Conservation (phyloP, 257 asterid genomes). For the Thymus quinquecostatus region DNA sequence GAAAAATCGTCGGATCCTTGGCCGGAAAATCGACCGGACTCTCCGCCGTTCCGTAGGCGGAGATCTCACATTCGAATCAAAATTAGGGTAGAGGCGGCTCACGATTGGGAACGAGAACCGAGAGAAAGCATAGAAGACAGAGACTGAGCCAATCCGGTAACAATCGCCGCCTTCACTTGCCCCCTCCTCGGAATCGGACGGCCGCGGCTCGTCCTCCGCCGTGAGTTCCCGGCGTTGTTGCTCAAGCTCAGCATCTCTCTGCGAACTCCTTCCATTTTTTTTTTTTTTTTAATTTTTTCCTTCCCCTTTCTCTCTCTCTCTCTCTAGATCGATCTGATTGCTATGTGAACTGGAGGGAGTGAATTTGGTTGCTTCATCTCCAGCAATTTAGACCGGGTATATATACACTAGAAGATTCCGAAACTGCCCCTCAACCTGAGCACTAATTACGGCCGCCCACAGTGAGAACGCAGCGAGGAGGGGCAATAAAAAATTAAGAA, state of each 20-base stretch:
- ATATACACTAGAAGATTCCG: background rate
- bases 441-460: background rate
- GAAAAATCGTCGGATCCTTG: no score
- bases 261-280: conserved; percentile 50
- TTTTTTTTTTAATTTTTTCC: no score
- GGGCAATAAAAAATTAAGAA: background rate
- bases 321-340: background rate
- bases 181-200: conserved; percentile 75
- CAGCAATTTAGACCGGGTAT: background rate
- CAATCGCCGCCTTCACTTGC: conserved; percentile 70
- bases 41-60: no score
- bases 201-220: conserved; percentile 46
- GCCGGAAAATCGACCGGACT: no score
- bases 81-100: background rate
- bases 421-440: background rate
- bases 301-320: conserved; percentile 7
- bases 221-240: conserved; percentile 37
- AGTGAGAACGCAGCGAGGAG: background rate
- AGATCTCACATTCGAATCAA: background rate
- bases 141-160: conserved; percentile 48
- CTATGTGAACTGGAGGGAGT: background rate
- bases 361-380: background rate
- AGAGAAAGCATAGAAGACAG: conserved; percentile 34
- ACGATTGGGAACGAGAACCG: conserved; percentile 31
- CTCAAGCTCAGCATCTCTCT: conserved; percentile 36